A percentile compares a stretch with the other conserved stretches of the same genome.
phyloP scores from a whole-genome alignment of 164 flowering plant genomes.

The Pachysandra terminalis region DNA sequence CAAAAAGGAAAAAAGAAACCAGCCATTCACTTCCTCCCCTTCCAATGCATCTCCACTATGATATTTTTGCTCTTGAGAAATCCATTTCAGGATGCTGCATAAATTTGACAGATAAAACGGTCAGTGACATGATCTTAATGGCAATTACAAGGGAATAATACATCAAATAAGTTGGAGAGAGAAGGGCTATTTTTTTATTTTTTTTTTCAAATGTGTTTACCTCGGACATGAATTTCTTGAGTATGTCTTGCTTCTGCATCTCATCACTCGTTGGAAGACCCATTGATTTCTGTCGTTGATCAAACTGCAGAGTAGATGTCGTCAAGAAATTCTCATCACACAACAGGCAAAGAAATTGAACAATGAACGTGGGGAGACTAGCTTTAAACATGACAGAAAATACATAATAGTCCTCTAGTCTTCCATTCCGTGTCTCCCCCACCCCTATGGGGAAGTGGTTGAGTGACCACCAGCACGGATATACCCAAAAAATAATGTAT shows the following conservation, averaged over 20 bases:
- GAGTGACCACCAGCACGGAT: no score
- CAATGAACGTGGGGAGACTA: no score
- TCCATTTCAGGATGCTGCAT: conserved; percentile 96
- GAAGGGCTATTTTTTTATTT: no score
- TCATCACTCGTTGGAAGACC: conserved; percentile 95
- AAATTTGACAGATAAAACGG: not conserved
- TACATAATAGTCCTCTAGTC: no score
- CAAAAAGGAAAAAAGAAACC: no score
- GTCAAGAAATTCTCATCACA: not conserved
- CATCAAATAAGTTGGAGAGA: not conserved
- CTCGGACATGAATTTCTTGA: conserved; percentile 93
- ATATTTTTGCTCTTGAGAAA: conserved; percentile 65
- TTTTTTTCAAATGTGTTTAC: conserved; percentile 27
- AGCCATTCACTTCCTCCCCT: no score
- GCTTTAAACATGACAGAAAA: no score
- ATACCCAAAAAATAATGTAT: no score
- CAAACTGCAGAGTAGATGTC: conserved; percentile 56
- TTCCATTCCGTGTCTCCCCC: no score
- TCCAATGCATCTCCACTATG: conserved; percentile 6
- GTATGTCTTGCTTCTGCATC: conserved; percentile 73
- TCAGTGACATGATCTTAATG: not conserved
- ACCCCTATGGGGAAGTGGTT: no score
- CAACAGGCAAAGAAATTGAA: no score
- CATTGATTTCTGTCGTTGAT: conserved; percentile 90
- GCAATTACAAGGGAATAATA: not conserved